These are phyloP conservation scores for Acanthochlamys bracteata DNA, from an alignment of 106 monocot species.

Conservation along the genomic window DNA sequence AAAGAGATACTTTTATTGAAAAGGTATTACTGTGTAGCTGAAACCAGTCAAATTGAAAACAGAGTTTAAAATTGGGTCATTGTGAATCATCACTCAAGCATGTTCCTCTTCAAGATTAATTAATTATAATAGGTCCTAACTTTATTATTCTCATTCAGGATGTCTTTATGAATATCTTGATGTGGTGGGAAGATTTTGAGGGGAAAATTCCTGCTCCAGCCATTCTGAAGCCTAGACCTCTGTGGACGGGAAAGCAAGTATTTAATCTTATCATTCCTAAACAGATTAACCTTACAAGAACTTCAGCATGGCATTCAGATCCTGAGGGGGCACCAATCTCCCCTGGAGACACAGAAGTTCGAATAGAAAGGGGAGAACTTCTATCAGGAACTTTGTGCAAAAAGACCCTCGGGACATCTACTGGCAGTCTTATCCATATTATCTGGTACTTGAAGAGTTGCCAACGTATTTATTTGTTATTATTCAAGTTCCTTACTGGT, in stretches of 20 bases:
- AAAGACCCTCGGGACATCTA: conserved; percentile 77
- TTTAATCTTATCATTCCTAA: conserved; percentile 99
- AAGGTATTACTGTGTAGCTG: conserved; percentile 43
- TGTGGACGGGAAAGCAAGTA: conserved; percentile 99
- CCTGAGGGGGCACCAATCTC: conserved; percentile 71
- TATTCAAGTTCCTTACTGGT: no score
- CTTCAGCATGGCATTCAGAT: conserved; percentile 79
- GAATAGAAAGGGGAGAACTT: conserved; percentile 91
- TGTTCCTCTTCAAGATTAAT: background rate
- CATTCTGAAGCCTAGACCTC: conserved; percentile 87
- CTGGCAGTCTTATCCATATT: conserved; percentile 92
- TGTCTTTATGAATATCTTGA: conserved; percentile 99
- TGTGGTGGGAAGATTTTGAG: conserved; percentile 99
- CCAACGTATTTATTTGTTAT: no score
- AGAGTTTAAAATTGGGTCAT: no score
- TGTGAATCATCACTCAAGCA: no score
- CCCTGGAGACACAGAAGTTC: conserved; percentile 87
- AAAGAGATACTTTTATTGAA: conserved; percentile 97
- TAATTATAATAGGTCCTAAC: background rate
- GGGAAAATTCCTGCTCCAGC: conserved; percentile 94
- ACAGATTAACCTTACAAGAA: conserved; percentile 79
- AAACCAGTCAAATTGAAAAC: no score
- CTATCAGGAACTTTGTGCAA: conserved; percentile 93
- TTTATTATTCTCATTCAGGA: conserved; percentile 57
- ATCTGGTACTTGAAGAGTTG: conserved; percentile 51